These are phyloP conservation scores for Poterioochromonas sp. DNA, from an alignment of 352 stramenopile genomes.

Conservation along the genomic window DNA sequence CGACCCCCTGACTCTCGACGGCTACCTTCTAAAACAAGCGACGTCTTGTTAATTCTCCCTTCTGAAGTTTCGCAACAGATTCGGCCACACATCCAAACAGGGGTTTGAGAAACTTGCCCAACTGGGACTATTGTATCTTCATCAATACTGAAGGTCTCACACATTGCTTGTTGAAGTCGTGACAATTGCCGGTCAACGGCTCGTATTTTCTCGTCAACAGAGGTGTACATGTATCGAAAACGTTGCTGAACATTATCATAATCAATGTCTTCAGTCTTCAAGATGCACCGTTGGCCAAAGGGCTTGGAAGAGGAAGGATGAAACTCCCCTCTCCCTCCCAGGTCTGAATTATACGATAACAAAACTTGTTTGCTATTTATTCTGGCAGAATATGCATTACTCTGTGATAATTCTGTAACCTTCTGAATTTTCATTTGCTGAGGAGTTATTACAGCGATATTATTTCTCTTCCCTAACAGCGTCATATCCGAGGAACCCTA, in stretches of 20 bases:
- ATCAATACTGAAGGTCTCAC: conserved; percentile 36
- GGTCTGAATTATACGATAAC: not conserved
- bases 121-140: conserved; percentile 55
- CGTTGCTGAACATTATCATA: conserved; percentile 40
- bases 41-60: conserved; percentile 59
- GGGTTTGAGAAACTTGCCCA: conserved; percentile 58
- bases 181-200: conserved; percentile 53
- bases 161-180: conserved; percentile 44
- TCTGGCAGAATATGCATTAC: not conserved
- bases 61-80: conserved; percentile 66
- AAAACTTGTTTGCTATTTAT: not conserved
- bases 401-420: not conserved
- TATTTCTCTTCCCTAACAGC: not conserved
- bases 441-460: not conserved
- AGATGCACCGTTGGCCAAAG: not conserved
- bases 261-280: not conserved
- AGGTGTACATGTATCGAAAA: conserved; percentile 65
- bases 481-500: not conserved
- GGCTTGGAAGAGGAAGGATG: not conserved
- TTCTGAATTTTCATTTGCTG: not conserved
- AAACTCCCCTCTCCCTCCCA: not conserved
- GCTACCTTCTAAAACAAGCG: conserved; percentile 63
- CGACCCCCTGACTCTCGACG: conserved; percentile 50
- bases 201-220: conserved; percentile 51
- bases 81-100: conserved; percentile 56